Evolutionary conservation across 345 rosid species (phyloP), one percentile per base, ranked within the genome.

Genomic region (thale cress (Arabidopsis thaliana)): DNA sequence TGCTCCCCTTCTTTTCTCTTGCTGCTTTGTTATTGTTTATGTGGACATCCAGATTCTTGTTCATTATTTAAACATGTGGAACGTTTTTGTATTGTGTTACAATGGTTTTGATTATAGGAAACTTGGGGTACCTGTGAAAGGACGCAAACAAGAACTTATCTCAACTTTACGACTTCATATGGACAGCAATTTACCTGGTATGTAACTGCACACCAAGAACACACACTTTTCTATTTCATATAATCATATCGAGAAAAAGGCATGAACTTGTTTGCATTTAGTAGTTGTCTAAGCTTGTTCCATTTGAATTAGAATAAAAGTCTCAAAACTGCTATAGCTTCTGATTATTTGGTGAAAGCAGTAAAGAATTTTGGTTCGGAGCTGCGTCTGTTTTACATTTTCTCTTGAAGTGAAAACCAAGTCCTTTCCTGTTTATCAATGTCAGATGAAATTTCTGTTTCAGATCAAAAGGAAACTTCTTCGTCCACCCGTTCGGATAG

Each of bases 71-170:
- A 59, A 56, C 30, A 24, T 62, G 69, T 53, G 65, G 46, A 40
- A 50, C 8, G 24, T 22, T 45, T 58, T 24, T 16, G 23, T 62
- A 3, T 48, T 36, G 30, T 68, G n/a, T 74, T n/a, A 46, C 70
- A 34, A 36, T 73, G 71, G 42, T 38, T 67, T 78, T 58, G 56
- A 73, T 30, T 79, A 30, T 78, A 91, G 98, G 93, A 81, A 78
- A 69, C 69, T 77, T 75, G 95, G 99, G 55, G 38, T 90, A 73
- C 86, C 99, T 51, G 85, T 84, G 44, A 90, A 83, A 82, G 93
- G 99, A 70, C 81, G 84, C 48, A 92, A 92, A 80, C 56, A 37
- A n/a, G 92, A 89, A 33, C 95, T 92, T 50, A 79, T 95, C 58
- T 83, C 88, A 59, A 80, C 97, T 73, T 80, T 92, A 67, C 87